phyloP scores from a whole-genome alignment of 257 asterid genomes.

The Solanum microdontum region DNA sequence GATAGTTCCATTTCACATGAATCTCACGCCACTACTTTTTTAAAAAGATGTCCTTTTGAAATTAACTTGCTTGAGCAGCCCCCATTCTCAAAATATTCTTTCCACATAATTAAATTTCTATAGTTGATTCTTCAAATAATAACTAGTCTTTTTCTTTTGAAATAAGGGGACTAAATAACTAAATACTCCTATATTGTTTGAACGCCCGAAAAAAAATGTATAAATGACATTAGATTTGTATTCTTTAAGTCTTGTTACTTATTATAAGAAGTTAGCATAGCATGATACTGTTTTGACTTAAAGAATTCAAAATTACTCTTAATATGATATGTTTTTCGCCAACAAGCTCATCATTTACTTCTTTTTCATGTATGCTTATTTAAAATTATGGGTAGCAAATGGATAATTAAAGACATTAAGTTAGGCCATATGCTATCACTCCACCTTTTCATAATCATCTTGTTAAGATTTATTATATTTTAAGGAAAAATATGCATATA shows the following conservation, averaged over 20 bases:
- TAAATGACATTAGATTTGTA: background rate
- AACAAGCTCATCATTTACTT: background rate
- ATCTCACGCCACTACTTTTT: background rate
- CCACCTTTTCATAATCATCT: background rate
- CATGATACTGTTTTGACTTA: too few relatives aligned
- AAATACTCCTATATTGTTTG: background rate
- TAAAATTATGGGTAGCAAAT: background rate
- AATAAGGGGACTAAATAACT: background rate
- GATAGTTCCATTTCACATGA: background rate
- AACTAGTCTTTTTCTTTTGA: background rate
- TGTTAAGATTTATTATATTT: background rate
- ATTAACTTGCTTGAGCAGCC: background rate
- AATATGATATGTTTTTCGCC: background rate
- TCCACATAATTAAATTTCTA: too few relatives aligned
- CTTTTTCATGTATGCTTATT: background rate
- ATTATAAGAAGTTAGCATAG: too few relatives aligned
- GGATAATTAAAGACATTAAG: background rate
- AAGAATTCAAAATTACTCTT: background rate
- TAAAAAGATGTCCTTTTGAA: background rate
- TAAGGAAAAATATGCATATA: background rate
- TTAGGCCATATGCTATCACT: background rate
- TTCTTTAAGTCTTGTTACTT: background rate
- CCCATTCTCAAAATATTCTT: background rate
- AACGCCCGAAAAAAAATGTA: too few relatives aligned
- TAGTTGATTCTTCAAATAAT: background rate